Base-by-base conservation (phyloP, 495 filamentous ascomycete species). In the Penicillium daleae region DNA sequence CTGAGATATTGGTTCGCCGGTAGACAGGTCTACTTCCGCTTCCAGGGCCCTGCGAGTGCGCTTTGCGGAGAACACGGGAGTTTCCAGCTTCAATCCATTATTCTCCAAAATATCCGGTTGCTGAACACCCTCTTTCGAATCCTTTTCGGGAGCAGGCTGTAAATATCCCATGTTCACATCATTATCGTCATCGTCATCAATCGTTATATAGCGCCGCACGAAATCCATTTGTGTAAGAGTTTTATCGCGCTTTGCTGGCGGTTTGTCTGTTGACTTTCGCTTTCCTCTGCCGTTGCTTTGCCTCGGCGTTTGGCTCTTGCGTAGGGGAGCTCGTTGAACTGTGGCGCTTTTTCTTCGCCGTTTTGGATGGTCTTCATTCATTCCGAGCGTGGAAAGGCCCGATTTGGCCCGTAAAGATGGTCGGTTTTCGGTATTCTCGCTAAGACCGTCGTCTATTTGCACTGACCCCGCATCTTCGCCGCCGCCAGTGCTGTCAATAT, bases 161-260 rank as follows among this genome's bases (percentile, higher is more conserved):
- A 73, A 71, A 33, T 80, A 78, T 46, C 75, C 73, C 64, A 78
- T 57, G 31, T 77, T 74, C 57, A 70, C 49, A 52, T 80, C 77
- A 32, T 66, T 51, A 17, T 74, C 73, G 37, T 77, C 76, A 26
- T 78, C 76, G 8, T 74, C 66, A 17, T 77, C 73, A 48, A 82
- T 75, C 35, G 72, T 66, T 40, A 80, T 66, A 46, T 74, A 76
- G 3, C 74, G 78, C 31, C 71, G 71, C 49, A 82, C 78, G 58
- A 78, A 82, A 52, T 79, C 70, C 78, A 82, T 82, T 60, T 82
- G 79, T 10, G 79, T 82, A 8, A 82, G 69, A 4, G 79, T 82
- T 44, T 80, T 80, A 27, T 79, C 70, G 19, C 70, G 68, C 59
- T 74, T 73, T 51, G 49, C 40, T 21, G 54, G n/a, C 12, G 69